Conservation (phyloP, 441 rosid genomes). For the Corymbia citriodora region DNA sequence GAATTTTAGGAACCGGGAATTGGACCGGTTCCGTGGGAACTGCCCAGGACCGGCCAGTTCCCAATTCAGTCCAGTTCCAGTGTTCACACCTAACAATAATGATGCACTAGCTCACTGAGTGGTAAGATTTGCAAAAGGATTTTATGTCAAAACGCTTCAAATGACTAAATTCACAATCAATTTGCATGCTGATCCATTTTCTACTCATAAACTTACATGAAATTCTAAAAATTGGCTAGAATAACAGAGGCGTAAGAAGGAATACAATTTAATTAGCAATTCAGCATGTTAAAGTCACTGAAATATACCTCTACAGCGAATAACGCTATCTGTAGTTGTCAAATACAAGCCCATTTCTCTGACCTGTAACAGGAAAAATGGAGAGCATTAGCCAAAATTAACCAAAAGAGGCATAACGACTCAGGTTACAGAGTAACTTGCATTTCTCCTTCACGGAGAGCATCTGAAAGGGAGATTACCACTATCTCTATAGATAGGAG, state of each 20-base stretch:
- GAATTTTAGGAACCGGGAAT: background rate
- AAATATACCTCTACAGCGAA: slow-evolving; percentile 69
- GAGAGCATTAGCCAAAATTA: background rate
- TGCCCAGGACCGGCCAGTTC: background rate
- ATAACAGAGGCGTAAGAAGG: background rate
- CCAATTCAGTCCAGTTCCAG: fast-evolving
- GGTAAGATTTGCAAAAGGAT: background rate
- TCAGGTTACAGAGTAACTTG: background rate
- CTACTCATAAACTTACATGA: background rate
- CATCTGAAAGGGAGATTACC: slow-evolving; percentile 31
- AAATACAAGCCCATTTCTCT: slow-evolving; percentile 83
- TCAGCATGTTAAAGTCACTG: background rate
- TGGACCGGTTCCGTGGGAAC: background rate
- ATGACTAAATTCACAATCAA: background rate
- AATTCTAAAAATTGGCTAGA: background rate
- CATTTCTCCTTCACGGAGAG: background rate
- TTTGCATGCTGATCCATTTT: background rate
- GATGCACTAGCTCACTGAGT: background rate
- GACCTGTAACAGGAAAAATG: slow-evolving; percentile 33
- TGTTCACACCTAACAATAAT: background rate
- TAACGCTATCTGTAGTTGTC: slow-evolving; percentile 56
- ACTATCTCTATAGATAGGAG: slow-evolving; percentile 36
- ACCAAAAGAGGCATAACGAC: background rate
- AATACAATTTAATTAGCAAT: background rate
- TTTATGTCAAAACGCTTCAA: background rate